Conservation (phyloP, 1,139 yeast species). For the Geotrichum citri-aurantii region DNA sequence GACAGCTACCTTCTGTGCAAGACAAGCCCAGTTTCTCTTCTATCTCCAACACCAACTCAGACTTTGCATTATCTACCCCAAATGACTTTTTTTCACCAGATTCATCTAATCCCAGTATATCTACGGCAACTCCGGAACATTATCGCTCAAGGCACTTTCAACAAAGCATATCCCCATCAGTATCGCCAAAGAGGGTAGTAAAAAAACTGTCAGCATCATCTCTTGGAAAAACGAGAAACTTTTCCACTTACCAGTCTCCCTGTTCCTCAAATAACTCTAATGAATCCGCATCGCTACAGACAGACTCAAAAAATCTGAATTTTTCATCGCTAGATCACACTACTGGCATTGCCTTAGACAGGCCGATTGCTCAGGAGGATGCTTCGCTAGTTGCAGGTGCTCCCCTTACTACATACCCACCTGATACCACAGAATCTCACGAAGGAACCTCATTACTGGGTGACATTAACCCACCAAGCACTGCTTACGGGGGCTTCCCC, state of each 20-base stretch:
- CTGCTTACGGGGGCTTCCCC: neutral
- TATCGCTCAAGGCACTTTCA: constrained; percentile 7
- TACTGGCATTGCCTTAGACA: constrained; percentile 13
- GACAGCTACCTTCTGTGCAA: neutral
- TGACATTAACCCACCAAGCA: neutral
- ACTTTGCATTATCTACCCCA: neutral
- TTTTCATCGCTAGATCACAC: neutral
- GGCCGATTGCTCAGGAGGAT: constrained; percentile 4
- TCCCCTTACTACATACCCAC: neutral
- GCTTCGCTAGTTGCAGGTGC: constrained; percentile 2
- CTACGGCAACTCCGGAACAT: constrained; percentile 6
- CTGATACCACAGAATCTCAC: neutral
- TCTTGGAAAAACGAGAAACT: constrained; percentile 6
- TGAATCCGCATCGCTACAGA: neutral
- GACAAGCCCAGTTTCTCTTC: constrained; percentile 8
- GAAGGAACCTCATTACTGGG: neutral
- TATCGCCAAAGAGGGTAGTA: constrained; percentile 10
- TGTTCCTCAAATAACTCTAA: neutral
- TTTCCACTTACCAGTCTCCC: constrained; percentile 8
- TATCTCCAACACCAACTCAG: neutral
- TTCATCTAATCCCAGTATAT: constrained; percentile 8
- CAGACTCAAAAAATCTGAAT: neutral
- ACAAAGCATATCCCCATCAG: constrained; percentile 1
- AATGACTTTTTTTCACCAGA: constrained; percentile 6
- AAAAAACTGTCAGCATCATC: constrained; percentile 8